Evolutionary conservation across 2,329 filamentous ascomycete species (phyloP), one percentile per base, ranked within the genome.

Genomic region (Fusarium tuaranense): DNA sequence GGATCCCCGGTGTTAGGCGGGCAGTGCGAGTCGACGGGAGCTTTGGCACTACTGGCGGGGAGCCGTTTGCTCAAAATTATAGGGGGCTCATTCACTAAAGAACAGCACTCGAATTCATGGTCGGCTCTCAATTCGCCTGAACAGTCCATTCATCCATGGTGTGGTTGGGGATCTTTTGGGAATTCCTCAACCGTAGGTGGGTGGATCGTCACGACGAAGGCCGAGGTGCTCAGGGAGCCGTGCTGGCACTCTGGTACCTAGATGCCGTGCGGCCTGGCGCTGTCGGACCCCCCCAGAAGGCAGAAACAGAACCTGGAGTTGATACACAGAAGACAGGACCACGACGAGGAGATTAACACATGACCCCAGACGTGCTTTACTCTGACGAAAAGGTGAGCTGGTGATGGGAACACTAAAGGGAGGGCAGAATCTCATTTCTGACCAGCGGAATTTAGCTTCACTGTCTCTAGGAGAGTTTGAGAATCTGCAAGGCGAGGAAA

Each of bases 221-320:
- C 22, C 14, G 44, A 48, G 5, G 44, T 12, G 44, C 8, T 18
- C 14, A 18, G 2, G 44, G 22, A 48, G 16, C 14, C 2, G 22
- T 3, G 14, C 44, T 14, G 8, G 7, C 22, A 48, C 14, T 10
- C 4, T 48, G 44, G n/a, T n/a, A 5, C 8, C 22, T n/a, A n/a
- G 7, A 27, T 48, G 2, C 8, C 7, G 10, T 27, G 8, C 44
- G 14, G 10, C 14, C 6, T 8, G 4, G 44, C 14, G 8, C 44
- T 4, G 8, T 9, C 2, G 22, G 7, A 25, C 5, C 2, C 0
- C 16, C 44, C 0, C 8, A 10, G 22, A 9, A 27, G 12, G 8
- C 22, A 48, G 14, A 2, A 48, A 48, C 9, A 27, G 14, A 5
- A 18, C 7, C 22, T 18, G 2, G 8, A 48, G 22, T 8, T 4